Percentiles rank a stretch among this genome's conserved stretches.
These are phyloP conservation scores for Porodaedalea pini DNA, from an alignment of 1,284 basidiomycete species.

Conservation along the genomic window DNA sequence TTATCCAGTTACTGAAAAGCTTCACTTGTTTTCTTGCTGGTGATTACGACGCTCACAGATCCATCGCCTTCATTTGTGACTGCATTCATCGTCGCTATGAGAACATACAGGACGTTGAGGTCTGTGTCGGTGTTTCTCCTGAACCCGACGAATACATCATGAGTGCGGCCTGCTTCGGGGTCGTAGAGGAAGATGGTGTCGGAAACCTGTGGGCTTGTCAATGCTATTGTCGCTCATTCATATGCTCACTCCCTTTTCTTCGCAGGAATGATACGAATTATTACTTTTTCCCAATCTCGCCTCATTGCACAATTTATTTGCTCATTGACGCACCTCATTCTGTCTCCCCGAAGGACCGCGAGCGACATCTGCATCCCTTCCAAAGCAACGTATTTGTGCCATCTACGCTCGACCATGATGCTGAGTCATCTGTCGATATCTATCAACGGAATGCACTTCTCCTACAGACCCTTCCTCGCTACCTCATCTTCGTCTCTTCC, in stretches of 20 bases:
- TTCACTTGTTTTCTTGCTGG: constrained; percentile 16
- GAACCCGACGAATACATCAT: constrained; percentile 46
- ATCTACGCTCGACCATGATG: constrained; percentile 38
- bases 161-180: constrained; percentile 41
- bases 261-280: constrained; percentile 35
- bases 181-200: constrained; percentile 38
- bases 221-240: not conserved
- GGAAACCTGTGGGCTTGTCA: constrained; percentile 35
- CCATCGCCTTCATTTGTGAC: constrained; percentile 15
- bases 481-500: constrained; percentile 49
- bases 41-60: constrained; percentile 17
- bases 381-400: not conserved
- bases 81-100: constrained; percentile 28
- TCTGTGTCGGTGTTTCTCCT: constrained; percentile 36
- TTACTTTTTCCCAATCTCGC: constrained; percentile 51
- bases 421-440: constrained; percentile 46
- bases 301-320: constrained; percentile 49
- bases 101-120: constrained; percentile 31
- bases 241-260: not conserved
- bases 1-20: constrained; percentile 12
- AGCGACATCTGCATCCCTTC: not conserved
- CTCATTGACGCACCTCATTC: constrained; percentile 29
- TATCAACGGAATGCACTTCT: constrained; percentile 55
- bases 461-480: constrained; percentile 45
- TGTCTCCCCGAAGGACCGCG: not conserved